phyloP scores from a whole-genome alignment of 176 grass and related monocot genomes.

The Cenchrus americanus region DNA sequence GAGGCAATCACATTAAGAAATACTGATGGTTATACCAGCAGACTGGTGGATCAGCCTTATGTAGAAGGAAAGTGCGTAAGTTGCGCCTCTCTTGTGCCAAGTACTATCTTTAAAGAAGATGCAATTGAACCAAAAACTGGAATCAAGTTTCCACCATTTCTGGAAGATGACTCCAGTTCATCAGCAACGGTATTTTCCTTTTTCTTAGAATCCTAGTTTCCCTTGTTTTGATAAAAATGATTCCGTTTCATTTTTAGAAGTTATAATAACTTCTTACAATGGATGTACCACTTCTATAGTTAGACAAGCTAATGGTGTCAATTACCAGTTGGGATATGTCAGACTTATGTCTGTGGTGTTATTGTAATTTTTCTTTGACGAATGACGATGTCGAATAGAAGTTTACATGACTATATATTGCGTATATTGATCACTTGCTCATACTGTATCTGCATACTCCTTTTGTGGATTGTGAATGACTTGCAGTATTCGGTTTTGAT shows the following conservation, averaged over 20 bases:
- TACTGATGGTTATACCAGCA: conserved; percentile 35
- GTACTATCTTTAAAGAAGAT: conserved; percentile 71
- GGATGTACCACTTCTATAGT: not conserved
- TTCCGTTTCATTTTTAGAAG: not conserved
- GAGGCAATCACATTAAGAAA: conserved; percentile 61
- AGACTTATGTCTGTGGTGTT: not conserved
- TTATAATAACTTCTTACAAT: not conserved
- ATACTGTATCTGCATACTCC: not conserved
- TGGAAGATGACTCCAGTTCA: conserved; percentile 67
- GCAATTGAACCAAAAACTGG: conserved; percentile 93
- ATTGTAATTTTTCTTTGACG: not conserved
- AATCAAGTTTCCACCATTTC: conserved; percentile 87
- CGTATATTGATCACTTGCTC: not conserved
- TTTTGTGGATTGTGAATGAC: not conserved
- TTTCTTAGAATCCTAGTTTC: conserved; percentile 17
- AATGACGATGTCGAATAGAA: not conserved
- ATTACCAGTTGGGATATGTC: not conserved
- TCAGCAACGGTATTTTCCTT: conserved; percentile 51
- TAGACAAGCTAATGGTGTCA: not conserved
- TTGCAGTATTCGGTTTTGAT: conserved; percentile 23
- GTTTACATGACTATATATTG: conserved; percentile 7
- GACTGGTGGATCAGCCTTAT: conserved; percentile 23
- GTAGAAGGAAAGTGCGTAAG: conserved; percentile 46
- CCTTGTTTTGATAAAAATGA: not conserved
- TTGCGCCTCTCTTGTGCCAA: conserved; percentile 53